A percentile compares a stretch with the other conserved stretches of the same genome.
These are phyloP conservation scores for Macaranga tanarius DNA, from an alignment of 441 rosid genomes.

Conservation along the genomic window DNA sequence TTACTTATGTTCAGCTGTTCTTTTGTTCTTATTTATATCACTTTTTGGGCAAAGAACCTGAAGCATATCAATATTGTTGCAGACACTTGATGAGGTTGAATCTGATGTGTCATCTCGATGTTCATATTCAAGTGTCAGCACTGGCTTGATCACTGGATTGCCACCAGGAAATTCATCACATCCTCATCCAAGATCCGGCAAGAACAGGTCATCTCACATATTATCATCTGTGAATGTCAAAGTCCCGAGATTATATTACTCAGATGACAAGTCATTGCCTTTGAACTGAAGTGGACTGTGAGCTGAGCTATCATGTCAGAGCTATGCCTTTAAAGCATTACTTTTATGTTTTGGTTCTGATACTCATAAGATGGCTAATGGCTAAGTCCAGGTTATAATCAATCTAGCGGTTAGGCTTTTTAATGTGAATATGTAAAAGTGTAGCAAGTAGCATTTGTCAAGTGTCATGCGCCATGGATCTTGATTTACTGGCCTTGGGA, in stretches of 20 bases:
- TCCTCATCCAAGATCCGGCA: background rate
- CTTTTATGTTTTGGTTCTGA: background rate
- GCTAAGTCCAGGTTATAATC: background rate
- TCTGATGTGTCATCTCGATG: constrained; percentile 22
- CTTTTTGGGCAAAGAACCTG: background rate
- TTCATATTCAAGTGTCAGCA: constrained; percentile 6
- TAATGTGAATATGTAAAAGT: too few relatives aligned
- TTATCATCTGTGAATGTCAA: background rate
- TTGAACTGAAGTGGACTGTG: background rate
- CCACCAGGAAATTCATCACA: background rate
- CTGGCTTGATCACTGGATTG: constrained; percentile 1
- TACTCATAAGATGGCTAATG: background rate
- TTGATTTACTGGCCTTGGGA: background rate
- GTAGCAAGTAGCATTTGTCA: too few relatives aligned
- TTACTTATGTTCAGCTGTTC: background rate
- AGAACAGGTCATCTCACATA: background rate
- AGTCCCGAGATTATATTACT: background rate
- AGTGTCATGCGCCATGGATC: background rate
- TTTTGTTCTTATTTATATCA: background rate
- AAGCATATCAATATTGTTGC: constrained; percentile 5
- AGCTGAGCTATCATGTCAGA: background rate
- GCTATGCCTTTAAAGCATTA: background rate
- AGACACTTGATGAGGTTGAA: constrained; percentile 33
- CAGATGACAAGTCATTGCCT: background rate
- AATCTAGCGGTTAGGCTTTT: background rate